Base-by-base conservation (phyloP, 345 rosid genomes). In the Populus nigra region DNA sequence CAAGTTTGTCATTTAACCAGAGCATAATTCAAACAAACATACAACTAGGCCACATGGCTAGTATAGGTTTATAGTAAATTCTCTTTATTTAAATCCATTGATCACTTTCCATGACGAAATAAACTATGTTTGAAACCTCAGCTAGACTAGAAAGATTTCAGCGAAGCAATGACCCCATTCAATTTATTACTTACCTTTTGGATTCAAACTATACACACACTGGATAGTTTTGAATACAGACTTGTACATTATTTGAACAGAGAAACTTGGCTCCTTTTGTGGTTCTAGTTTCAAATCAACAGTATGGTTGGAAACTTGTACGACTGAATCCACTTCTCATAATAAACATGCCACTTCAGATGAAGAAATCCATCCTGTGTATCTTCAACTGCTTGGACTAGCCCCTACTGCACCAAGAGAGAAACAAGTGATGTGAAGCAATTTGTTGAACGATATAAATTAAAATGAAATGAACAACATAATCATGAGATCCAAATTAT, bases 341-440 rank as follows among this genome's bases (percentile, higher is more conserved):
- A 93, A 82, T 63, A 96, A 84, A 2, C 97, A 87, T 25, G 93
- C 86, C 95, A 94, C 79, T 91, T 91, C 23, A 93, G 87, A 72
- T 88, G 91, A 12, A 92, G 66, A 82, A 93, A 95, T 73, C 91
- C 97, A 77, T 91, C 97, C 84, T 91, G 96, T 20, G 90, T 90
- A 50, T 89, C 95, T 80, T 88, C 90, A 38, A 93, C 89, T 62
- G 87, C 91, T 65, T 55, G 74, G 69, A 88, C 78, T 81, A 93
- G 95, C 83, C 93, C 98, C 76, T 84, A 97, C 76, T 84, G 95
- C 50, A 91, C 89, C 98, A 77, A 59, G 8, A 47, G 11, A 25
- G n/a, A 39, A 10, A 35, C 41, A 0, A 69, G n/a, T 18, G 39
- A 35, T 22, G 71, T 36, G 43, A 68, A 50, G 57, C 75, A 70